phyloP scores from a whole-genome alignment of 2,329 filamentous ascomycete genomes.

The Monosporascus sp. region DNA sequence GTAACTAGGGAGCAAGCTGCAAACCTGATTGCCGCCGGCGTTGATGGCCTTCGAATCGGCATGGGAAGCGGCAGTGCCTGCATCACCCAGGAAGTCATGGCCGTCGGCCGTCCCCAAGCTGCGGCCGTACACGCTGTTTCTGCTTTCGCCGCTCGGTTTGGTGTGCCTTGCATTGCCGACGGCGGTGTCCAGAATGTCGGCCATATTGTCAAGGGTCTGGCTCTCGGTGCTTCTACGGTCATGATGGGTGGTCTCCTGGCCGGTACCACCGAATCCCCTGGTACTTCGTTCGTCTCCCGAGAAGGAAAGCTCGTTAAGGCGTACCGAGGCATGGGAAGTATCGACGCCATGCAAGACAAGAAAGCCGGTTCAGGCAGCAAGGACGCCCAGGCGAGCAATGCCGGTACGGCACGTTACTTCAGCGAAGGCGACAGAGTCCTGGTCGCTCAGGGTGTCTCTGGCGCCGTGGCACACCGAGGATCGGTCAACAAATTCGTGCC shows the following conservation, averaged over 20 bases:
- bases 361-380: constrained; percentile 74
- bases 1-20: constrained; percentile 97
- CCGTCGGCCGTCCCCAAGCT: constrained; percentile 92
- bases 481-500: constrained; percentile 93
- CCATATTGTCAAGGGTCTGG: constrained; percentile 97
- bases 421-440: constrained; percentile 92
- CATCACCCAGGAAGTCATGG: constrained; percentile 99
- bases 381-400: constrained; percentile 77
- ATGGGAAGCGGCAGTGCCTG: constrained; percentile 98
- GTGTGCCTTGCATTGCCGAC: constrained; percentile 96
- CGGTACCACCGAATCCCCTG: constrained; percentile 94
- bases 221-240: constrained; percentile 87
- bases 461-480: constrained; percentile 73
- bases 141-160: constrained; percentile 84
- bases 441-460: constrained; percentile 94
- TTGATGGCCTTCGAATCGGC: constrained; percentile 93
- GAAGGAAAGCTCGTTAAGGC: constrained; percentile 99
- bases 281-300: constrained; percentile 90
- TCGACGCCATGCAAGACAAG: constrained; percentile 99
- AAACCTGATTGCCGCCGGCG: constrained; percentile 83
- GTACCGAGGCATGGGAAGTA: constrained; percentile 98
- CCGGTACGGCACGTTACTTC: constrained; percentile 96
- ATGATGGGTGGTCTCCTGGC: constrained; percentile 99
- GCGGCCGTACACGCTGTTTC: constrained; percentile 88
- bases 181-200: constrained; percentile 98